Percentiles rank a stretch among this genome's conserved stretches.
phyloP scores from a whole-genome alignment of 1,284 basidiomycete genomes.

The Sanguinoderma infundibulare region DNA sequence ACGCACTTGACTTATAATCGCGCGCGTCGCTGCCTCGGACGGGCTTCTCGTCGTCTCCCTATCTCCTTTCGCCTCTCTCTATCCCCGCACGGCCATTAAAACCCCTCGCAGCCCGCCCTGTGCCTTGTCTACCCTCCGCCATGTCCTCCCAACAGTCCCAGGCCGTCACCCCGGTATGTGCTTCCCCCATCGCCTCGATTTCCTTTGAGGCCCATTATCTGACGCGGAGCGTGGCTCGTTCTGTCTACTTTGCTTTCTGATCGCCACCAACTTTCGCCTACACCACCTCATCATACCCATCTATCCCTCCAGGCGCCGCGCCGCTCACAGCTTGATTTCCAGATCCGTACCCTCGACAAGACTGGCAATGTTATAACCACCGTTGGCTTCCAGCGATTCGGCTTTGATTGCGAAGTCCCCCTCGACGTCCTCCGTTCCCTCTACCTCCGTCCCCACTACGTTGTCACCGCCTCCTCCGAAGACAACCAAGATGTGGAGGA shows the following conservation, averaged over 20 bases:
- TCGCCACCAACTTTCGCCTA: slow-evolving; percentile 6
- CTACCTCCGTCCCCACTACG: slow-evolving; percentile 85
- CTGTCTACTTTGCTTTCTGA: slow-evolving; percentile 5
- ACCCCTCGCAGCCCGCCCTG: slow-evolving; percentile 8
- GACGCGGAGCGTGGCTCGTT: slow-evolving; percentile 15
- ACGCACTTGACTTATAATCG: too few species aligned
- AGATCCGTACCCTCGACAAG: slow-evolving; percentile 74
- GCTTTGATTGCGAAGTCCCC: slow-evolving; percentile 85
- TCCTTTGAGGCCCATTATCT: slow-evolving; percentile 2
- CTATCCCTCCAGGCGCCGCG: background rate
- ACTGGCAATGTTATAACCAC: slow-evolving; percentile 74
- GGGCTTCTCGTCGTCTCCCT: background rate
- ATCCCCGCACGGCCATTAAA: slow-evolving; percentile 9
- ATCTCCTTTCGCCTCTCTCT: slow-evolving; percentile 4
- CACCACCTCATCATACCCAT: background rate
- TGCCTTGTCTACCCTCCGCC: slow-evolving; percentile 14
- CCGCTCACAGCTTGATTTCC: slow-evolving; percentile 11
- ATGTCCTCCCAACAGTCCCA: slow-evolving; percentile 20
- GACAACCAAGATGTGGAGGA: slow-evolving; percentile 31
- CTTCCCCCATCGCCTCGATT: background rate
- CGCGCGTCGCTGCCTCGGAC: too few species aligned
- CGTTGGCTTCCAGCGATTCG: slow-evolving; percentile 84
- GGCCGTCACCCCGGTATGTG: slow-evolving; percentile 15
- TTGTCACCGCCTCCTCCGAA: slow-evolving; percentile 50
- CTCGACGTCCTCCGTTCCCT: slow-evolving; percentile 81